Conservation (phyloP, 257 asterid species). For the Rhazya stricta region DNA sequence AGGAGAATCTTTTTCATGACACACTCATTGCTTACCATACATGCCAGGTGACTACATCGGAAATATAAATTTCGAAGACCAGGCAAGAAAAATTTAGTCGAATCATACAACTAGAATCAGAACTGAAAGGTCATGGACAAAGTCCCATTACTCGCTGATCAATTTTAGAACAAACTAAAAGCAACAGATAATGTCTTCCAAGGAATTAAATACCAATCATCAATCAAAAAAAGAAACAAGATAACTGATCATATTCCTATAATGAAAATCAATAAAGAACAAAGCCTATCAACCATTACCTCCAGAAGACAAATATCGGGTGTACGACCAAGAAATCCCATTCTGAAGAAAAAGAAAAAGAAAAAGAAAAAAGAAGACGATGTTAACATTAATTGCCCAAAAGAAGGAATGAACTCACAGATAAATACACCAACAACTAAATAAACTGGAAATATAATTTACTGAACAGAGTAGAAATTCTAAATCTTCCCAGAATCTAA, state of each 20-base stretch:
- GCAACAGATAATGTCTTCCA: neutral
- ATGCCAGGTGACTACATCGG: too few relatives aligned
- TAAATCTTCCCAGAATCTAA: neutral
- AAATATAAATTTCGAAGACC: too few relatives aligned
- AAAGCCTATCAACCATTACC: constrained; percentile 32
- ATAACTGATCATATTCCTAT: neutral
- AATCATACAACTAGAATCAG: neutral
- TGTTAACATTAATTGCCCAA: neutral
- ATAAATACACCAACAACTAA: neutral
- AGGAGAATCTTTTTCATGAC: neutral
- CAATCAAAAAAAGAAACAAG: neutral
- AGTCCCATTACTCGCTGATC: neutral
- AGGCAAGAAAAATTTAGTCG: neutral
- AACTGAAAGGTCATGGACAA: neutral
- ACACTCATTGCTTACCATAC: neutral
- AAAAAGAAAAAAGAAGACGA: too few relatives aligned
- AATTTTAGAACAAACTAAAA: neutral
- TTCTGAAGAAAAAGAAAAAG: constrained; percentile 36
- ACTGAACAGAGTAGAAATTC: neutral
- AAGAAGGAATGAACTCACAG: neutral
- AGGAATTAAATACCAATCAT: neutral
- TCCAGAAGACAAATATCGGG: constrained; percentile 35
- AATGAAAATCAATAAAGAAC: constrained; percentile 14
- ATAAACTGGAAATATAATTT: neutral
- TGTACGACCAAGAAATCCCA: constrained; percentile 34